These are phyloP conservation scores for Begonia peltatifolia DNA, from an alignment of 306 rosid genomes.

Conservation along the genomic window DNA sequence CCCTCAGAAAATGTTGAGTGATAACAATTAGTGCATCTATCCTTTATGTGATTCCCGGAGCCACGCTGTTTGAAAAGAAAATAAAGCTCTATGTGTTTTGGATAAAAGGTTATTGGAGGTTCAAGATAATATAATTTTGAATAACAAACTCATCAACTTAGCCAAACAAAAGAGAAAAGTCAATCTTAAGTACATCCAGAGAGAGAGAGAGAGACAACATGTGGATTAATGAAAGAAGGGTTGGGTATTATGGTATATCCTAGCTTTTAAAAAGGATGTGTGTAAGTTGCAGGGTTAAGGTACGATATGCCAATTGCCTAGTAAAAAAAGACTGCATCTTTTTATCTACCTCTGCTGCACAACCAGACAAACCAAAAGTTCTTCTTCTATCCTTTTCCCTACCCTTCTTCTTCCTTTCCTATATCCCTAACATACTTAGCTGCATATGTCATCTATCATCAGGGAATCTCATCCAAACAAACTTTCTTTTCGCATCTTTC, in stretches of 20 bases:
- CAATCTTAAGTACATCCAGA: slow-evolving; percentile 21
- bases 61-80: slow-evolving; percentile 5
- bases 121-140: slow-evolving; percentile 2
- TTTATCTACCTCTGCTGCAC: slow-evolving; percentile 22
- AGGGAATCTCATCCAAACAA: slow-evolving; percentile 39
- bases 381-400: slow-evolving; percentile 48
- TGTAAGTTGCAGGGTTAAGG: slow-evolving; percentile 64
- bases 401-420: not conserved
- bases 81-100: slow-evolving; percentile 8
- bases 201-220: slow-evolving; percentile 19
- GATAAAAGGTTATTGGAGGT: slow-evolving; percentile 5
- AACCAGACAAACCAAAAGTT: slow-evolving; percentile 71
- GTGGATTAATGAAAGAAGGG: slow-evolving; percentile 79
- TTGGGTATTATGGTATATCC: slow-evolving; percentile 57
- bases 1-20: too few relatives aligned
- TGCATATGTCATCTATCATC: slow-evolving; percentile 81
- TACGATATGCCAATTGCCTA: slow-evolving; percentile 83
- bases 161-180: slow-evolving; percentile 16
- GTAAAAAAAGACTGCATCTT: slow-evolving; percentile 45
- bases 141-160: slow-evolving; percentile 13
- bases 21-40: slow-evolving; percentile 3
- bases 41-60: slow-evolving; percentile 14
- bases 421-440: slow-evolving; percentile 20
- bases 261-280: slow-evolving; percentile 79
- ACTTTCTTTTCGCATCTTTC: slow-evolving; percentile 36